Base-by-base conservation (phyloP, 805 yeast species). In the Myxozyma melibiosi region DNA sequence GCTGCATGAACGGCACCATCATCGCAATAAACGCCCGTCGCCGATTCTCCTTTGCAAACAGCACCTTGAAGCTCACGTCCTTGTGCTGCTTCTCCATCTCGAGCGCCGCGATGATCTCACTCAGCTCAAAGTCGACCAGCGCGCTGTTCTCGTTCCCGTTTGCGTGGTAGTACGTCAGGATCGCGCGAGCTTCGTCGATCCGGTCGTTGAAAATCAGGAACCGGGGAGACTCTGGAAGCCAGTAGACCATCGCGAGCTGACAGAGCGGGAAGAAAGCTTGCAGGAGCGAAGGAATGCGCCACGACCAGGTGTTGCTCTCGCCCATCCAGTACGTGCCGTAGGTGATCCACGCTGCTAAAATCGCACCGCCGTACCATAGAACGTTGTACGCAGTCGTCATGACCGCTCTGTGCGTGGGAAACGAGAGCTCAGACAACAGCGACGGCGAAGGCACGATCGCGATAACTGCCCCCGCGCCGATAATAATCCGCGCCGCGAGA, bases 291-390 rank as follows among this genome's bases (percentile, higher is more conserved):
- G 81, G 80, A 52, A 66, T 13, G 7, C 66, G 53, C 62, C 63
- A 66, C 73, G 65, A 79, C 67, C 72, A 35, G 46, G 46, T 47
- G 14, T 18, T 18, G 27, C 20, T 13, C 1, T 34, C 25, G n/a
- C 20, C 13, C n/a, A n/a, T n/a, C n/a, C n/a, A n/a, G 22, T 38
- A 33, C 1, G 65, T 68, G 70, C 58, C 63, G 22, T 31, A 34
- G 16, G 62, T 40, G 5, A 47, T 55, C 25, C 57, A 50, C 5
- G 63, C 34, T 4, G 63, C 62, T 25, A 57, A 67, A 51, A 79
- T 66, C n/a, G 82, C 81, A 46, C 84, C 84, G 38, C 78, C 65
- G 63, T 78, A 79, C 83, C 82, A 79, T 55, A 76, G 75, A 18
- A 60, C 74, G 67, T 80, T 81, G 70, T 74, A 81, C 52, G 75